A percentile compares a stretch with the other conserved stretches of the same genome.
phyloP scores from a whole-genome alignment of 805 yeast species.

The Candida insectalens region DNA sequence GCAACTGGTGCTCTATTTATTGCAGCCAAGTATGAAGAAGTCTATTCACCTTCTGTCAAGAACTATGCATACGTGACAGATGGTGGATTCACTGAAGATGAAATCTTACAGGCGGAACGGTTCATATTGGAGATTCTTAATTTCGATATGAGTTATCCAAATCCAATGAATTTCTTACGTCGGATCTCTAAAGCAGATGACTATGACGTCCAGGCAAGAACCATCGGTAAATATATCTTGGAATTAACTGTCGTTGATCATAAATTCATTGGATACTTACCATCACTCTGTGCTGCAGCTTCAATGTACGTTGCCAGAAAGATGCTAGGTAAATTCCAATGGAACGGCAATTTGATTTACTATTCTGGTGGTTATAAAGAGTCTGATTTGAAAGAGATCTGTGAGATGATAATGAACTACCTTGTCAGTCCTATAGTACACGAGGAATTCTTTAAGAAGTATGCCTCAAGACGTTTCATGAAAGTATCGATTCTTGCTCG shows the following conservation, averaged over 20 bases:
- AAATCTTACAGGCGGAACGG: constrained; percentile 76
- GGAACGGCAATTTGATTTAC: constrained; percentile 83
- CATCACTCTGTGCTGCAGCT: constrained; percentile 77
- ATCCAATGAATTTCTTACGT: constrained; percentile 83
- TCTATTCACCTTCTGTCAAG: constrained; percentile 74
- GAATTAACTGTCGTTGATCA: constrained; percentile 74
- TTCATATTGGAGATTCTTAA: constrained; percentile 61
- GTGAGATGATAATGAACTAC: constrained; percentile 68
- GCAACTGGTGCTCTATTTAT: constrained; percentile 82
- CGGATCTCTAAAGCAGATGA: constrained; percentile 87
- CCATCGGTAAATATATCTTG: constrained; percentile 74
- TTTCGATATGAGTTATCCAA: constrained; percentile 75
- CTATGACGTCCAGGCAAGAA: constrained; percentile 75
- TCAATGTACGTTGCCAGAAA: constrained; percentile 78
- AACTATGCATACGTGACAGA: constrained; percentile 85
- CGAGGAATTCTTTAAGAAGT: constrained; percentile 89
- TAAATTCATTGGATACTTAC: constrained; percentile 60
- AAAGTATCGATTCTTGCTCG: constrained; percentile 74
- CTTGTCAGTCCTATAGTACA: constrained; percentile 73
- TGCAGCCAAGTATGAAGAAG: constrained; percentile 92
- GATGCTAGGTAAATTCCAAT: constrained; percentile 55
- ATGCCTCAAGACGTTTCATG: constrained; percentile 81
- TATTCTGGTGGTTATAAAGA: constrained; percentile 87
- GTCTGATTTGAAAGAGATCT: constrained; percentile 60
- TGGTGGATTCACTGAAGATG: constrained; percentile 73